phyloP scores from a whole-genome alignment of 2,329 filamentous ascomycete genomes.

The Paracorniculantispora psalliotae region DNA sequence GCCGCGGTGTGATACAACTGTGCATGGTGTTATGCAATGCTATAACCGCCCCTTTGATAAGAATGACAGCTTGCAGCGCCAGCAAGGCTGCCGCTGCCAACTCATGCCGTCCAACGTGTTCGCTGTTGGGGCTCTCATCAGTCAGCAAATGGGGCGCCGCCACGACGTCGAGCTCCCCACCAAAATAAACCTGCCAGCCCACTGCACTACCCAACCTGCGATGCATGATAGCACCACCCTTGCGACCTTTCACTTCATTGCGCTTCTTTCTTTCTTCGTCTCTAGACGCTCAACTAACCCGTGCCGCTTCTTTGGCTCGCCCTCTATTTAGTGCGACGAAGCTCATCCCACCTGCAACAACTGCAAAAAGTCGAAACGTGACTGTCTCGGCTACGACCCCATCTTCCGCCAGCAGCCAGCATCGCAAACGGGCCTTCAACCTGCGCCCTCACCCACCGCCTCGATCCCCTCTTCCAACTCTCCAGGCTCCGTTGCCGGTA shows the following conservation, averaged over 20 bases:
- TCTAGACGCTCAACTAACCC: not conserved
- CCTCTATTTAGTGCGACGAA: constrained; percentile 77
- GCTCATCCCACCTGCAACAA: constrained; percentile 87
- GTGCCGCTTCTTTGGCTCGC: constrained; percentile 21
- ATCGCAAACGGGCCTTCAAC: constrained; percentile 62
- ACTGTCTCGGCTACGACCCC: constrained; percentile 81
- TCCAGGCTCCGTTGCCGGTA: constrained; percentile 22
- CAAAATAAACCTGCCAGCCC: constrained; percentile 16
- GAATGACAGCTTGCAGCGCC: not conserved
- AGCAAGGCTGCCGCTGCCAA: not conserved
- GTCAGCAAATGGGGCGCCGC: constrained; percentile 7
- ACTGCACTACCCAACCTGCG: constrained; percentile 12
- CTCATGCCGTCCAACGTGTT: not conserved
- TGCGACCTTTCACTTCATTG: not conserved
- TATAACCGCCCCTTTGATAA: not conserved
- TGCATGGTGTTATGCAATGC: not conserved
- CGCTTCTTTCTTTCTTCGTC: not conserved
- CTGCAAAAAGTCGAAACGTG: constrained; percentile 82
- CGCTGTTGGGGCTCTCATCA: not conserved
- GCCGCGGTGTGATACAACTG: not conserved
- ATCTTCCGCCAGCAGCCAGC: constrained; percentile 73
- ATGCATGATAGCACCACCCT: not conserved
- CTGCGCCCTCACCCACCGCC: constrained; percentile 26
- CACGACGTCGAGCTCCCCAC: constrained; percentile 12
- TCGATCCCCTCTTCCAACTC: constrained; percentile 15